Evolutionary conservation across 2,329 filamentous ascomycete species (phyloP).

Genomic region (Venturia carpophila): DNA sequence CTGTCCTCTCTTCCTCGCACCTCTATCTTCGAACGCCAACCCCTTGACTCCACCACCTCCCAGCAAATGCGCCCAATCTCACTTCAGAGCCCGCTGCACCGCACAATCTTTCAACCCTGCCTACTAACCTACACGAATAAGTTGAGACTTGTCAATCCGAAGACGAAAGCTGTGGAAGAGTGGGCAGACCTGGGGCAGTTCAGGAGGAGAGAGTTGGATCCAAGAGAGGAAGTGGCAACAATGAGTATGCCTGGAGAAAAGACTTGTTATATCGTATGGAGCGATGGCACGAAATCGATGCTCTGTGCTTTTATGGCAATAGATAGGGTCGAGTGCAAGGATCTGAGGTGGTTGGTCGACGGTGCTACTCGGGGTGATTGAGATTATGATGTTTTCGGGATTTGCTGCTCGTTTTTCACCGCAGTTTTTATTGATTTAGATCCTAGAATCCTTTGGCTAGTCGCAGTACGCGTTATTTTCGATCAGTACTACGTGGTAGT

Average conservation of each 20-base stretch:
- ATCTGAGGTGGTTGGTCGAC: constrained; percentile 10
- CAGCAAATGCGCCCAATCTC: neutral
- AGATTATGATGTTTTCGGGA: neutral
- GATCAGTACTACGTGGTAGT: too few relatives aligned
- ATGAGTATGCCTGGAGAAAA: constrained; percentile 10
- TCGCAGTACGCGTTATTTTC: too few relatives aligned
- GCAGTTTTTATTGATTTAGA: neutral
- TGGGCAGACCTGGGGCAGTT: neutral
- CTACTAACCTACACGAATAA: constrained; percentile 7
- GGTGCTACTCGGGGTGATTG: neutral
- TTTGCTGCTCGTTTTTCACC: neutral
- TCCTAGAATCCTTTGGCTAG: too few relatives aligned
- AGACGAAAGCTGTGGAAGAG: constrained; percentile 7
- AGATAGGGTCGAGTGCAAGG: neutral
- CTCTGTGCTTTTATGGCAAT: neutral
- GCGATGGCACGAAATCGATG: neutral
- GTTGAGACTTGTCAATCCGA: neutral
- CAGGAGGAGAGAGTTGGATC: neutral
- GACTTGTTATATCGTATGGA: constrained; percentile 1
- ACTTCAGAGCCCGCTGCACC: constrained; percentile 7
- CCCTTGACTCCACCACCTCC: neutral
- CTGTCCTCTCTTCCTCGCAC: constrained; percentile 5
- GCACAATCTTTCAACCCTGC: constrained; percentile 1
- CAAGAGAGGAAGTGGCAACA: constrained; percentile 10
- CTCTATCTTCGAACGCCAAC: neutral